phyloP scores from a whole-genome alignment of 2,329 filamentous ascomycete species.

The Aspergillus novofumigatus region DNA sequence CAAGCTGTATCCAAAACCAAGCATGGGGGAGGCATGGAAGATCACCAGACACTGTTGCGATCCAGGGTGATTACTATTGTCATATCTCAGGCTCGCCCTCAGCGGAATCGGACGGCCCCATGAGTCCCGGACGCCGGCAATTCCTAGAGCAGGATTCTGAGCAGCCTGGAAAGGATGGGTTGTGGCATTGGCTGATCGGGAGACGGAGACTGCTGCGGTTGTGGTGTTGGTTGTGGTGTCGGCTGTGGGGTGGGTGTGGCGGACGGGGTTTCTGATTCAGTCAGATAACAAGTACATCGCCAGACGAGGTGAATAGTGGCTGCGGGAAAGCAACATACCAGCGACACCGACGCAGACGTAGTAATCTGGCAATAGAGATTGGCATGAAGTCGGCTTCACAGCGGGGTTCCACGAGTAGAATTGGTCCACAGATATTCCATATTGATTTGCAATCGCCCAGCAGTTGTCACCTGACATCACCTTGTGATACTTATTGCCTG shows the following conservation, averaged over 20 bases:
- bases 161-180: not conserved
- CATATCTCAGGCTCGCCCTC: not conserved
- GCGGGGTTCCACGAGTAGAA: constrained; percentile 3
- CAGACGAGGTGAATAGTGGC: not conserved
- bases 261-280: not conserved
- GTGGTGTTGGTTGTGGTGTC: no score
- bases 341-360: not conserved
- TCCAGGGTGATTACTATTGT: not conserved
- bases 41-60: not conserved
- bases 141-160: not conserved
- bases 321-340: not conserved
- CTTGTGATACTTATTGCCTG: constrained; percentile 2
- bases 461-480: constrained; percentile 1
- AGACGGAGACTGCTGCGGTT: not conserved
- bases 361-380: not conserved
- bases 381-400: not conserved
- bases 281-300: not conserved
- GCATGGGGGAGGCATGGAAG: not conserved
- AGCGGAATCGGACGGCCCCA: not conserved
- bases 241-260: not conserved
- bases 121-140: not conserved
- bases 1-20: not conserved
- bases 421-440: not conserved
- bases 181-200: not conserved
- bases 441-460: not conserved